These are phyloP conservation scores for Sarocladium brachiariae DNA, from an alignment of 2,329 filamentous ascomycete species.

Conservation along the genomic window DNA sequence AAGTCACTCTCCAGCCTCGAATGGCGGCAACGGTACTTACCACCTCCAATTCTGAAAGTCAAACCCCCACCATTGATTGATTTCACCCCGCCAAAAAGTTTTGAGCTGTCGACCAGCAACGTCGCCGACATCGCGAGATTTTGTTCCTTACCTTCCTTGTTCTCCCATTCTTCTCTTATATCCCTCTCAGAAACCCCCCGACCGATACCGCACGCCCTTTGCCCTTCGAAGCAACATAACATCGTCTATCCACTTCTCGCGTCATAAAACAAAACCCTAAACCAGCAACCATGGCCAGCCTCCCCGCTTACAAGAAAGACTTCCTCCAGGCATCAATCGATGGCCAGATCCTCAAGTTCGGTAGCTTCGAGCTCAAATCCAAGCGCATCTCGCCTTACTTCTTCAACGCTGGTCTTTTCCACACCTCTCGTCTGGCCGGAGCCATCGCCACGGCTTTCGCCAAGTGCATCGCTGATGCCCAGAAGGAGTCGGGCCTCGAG, in stretches of 20 bases:
- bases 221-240: no score
- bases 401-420: slow-evolving; percentile 92
- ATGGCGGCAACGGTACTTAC: no score
- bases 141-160: background rate
- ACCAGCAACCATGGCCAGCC: slow-evolving; percentile 34
- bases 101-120: background rate
- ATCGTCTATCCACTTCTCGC: no score
- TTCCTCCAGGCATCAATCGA: slow-evolving; percentile 65
- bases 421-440: slow-evolving; percentile 68
- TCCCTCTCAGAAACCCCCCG: no score
- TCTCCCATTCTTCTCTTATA: background rate
- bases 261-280: background rate
- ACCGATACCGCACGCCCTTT: no score
- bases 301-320: slow-evolving; percentile 61
- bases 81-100: slow-evolving; percentile 8
- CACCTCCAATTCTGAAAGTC: no score
- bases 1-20: no score
- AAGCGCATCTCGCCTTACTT: slow-evolving; percentile 91
- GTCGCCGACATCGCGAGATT: background rate
- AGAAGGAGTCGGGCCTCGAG: slow-evolving; percentile 35
- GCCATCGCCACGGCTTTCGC: slow-evolving; percentile 81
- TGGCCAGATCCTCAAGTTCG: slow-evolving; percentile 70
- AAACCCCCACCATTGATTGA: background rate
- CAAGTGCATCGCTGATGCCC: slow-evolving; percentile 47
- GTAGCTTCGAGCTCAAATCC: slow-evolving; percentile 85